Base-by-base conservation (phyloP, 306 rosid species). In the Psophocarpus tetragonolobus region DNA sequence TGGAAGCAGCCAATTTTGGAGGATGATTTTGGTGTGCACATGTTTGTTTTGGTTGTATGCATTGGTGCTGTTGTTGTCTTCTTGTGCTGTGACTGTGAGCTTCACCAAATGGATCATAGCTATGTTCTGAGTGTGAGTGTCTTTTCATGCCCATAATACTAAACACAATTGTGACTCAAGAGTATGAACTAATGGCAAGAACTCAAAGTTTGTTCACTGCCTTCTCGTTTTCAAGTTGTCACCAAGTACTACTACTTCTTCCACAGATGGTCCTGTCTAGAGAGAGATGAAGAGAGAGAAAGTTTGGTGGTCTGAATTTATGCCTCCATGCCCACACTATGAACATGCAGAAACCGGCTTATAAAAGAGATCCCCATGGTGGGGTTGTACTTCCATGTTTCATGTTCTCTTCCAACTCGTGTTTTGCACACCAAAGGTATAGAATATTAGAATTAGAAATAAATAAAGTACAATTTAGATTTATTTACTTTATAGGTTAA, bases 181-280 rank as follows among this genome's bases (percentile, higher is more conserved):
- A 38, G 71, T n/a, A 64, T 81, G 80, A 17, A 84, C 86, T 64
- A 73, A 82, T 80, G 38, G 79, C 74, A 83, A 69, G 80, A 77
- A 66, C 32, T 65, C 42, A 21, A 65, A 71, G 61, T 68, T 72
- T 73, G 56, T 70, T 83, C 71, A 51, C 65, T 86, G 82, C 83
- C 84, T 91, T 87, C 82, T 83, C 87, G 80, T 84, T 88, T 83
- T 81, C 88, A 86, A 85, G 83, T 70, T 85, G 80, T 72, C 66
- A 83, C 75, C 84, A 66, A n/a, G n/a, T 6, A 2, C 41, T 6
- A 50, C 21, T 18, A 51, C 27, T 51, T 80, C 33, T 57, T 36
- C 80, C 67, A 81, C 74, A 66, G 23, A n/a, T 77, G 85, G 82
- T 54, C 68, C 81, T 71, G 38, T 35, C 65, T 70, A 29, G 35